Base-by-base conservation (phyloP, 2,329 filamentous ascomycete species). In the Neofusicoccum ribis region DNA sequence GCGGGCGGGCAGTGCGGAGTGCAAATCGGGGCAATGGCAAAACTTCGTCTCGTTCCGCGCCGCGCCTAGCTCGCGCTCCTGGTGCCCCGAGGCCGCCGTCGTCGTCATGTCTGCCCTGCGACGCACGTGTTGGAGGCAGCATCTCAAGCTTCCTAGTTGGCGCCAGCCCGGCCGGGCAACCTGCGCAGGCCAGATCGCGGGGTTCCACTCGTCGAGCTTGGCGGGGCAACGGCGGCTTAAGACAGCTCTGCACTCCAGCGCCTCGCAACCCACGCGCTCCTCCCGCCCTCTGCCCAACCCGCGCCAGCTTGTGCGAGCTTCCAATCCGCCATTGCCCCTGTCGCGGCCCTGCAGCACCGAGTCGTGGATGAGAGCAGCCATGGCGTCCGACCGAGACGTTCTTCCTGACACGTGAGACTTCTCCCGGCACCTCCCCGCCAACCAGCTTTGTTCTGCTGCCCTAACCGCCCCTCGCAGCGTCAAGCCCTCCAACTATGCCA, bases 401-500 rank as follows among this genome's bases (percentile, higher is more conserved):
- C 77, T 82, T 51, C 78, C 80, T 9, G 72, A 76, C 67, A 78
- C 78, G 80, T 81, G 68, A 73, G 78, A 68, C 36, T 23, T 23
- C 34, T 9, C 15, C 64, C 14, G 6, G 46, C 36, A 49, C 59
- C 34, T 58, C 37, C 14, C 31, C 15, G 6, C 37, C 9, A 39
- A 9, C 37, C 37, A 3, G 37, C 37, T 2, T 11, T 39, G 37
- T 39, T 15, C 37, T 9, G 0, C 2, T 52, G n/a, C 44, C 62
- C 71, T 76, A 44, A 76, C 69, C 62, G 27, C 37, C 14, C 23
- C 15, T 51, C 41, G 46, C 67, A 89, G 86, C 74, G 88, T 94
- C 75, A 94, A 92, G 81, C 93, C 95, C 2, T 82, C 84, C 68
- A 92, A 98, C 81, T 99, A 99, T 81, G 83, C 87, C 73, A 84